Evolutionary conservation across 495 filamentous ascomycete species (phyloP).

Genomic region (Annulohypoxylon moriforme): DNA sequence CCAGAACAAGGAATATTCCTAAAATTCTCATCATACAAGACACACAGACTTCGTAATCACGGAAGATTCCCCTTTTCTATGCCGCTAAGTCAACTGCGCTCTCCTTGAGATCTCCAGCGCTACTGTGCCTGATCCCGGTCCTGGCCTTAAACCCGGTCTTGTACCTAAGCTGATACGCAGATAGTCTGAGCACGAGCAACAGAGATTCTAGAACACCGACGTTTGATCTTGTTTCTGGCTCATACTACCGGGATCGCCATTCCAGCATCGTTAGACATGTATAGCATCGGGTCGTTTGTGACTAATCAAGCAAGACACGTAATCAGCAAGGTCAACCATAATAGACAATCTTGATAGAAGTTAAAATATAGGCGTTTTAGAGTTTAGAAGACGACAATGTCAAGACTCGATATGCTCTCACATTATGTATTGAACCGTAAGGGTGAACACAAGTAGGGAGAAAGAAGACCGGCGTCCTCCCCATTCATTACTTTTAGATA

Average conservation of each 20-base stretch:
- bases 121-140: neutral
- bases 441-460: neutral
- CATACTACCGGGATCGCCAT: neutral
- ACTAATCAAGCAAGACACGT: neutral
- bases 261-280: neutral
- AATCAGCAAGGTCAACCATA: neutral
- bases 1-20: neutral
- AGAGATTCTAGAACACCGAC: constrained; percentile 2
- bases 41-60: neutral
- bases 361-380: too few species aligned
- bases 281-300: neutral
- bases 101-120: neutral
- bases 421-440: neutral
- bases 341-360: neutral
- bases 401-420: neutral
- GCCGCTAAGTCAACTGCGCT: neutral
- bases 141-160: neutral
- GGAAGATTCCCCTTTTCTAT: neutral
- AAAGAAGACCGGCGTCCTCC: neutral
- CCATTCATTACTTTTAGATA: constrained; percentile 4
- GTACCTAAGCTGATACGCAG: neutral
- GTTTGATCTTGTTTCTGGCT: neutral
- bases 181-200: neutral
- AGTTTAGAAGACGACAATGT: neutral
- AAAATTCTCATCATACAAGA: neutral